These are phyloP conservation scores for Naganishia albida DNA, from an alignment of 1,284 basidiomycete species.

Conservation along the genomic window DNA sequence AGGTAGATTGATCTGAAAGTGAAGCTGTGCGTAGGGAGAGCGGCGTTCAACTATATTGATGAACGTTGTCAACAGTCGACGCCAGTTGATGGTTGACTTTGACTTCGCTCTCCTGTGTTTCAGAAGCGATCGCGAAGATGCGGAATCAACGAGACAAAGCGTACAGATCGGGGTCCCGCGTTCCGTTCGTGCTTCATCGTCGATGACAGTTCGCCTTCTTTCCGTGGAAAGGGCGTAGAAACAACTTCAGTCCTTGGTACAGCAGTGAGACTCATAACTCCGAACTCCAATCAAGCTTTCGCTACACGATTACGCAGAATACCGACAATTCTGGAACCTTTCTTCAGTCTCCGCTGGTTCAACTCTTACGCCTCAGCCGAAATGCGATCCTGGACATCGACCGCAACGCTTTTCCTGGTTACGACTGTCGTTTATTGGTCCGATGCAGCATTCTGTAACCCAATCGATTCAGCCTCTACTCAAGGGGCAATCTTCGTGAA, in stretches of 20 bases:
- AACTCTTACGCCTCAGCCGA: neutral
- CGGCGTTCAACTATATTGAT: no score
- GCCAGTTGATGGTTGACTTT: neutral
- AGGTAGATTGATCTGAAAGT: neutral
- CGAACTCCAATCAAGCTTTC: no score
- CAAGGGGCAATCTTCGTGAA: neutral
- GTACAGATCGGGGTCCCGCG: slow-evolving; percentile 18
- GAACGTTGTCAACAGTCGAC: no score
- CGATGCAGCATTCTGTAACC: neutral
- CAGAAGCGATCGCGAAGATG: neutral
- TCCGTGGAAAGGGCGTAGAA: no score
- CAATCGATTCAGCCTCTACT: neutral
- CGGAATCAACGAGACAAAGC: slow-evolving; percentile 3
- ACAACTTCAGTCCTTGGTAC: no score
- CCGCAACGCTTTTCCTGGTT: neutral
- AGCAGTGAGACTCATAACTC: no score
- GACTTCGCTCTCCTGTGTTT: slow-evolving; percentile 1
- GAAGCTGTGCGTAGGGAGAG: no score
- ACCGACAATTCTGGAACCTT: no score
- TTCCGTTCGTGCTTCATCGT: no score
- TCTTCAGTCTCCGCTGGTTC: no score
- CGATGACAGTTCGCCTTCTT: no score
- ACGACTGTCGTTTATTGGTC: neutral
- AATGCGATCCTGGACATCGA: neutral
- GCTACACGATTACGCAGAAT: no score